Conservation (phyloP, 257 asterid genomes). For the Euphrasia confusa region DNA sequence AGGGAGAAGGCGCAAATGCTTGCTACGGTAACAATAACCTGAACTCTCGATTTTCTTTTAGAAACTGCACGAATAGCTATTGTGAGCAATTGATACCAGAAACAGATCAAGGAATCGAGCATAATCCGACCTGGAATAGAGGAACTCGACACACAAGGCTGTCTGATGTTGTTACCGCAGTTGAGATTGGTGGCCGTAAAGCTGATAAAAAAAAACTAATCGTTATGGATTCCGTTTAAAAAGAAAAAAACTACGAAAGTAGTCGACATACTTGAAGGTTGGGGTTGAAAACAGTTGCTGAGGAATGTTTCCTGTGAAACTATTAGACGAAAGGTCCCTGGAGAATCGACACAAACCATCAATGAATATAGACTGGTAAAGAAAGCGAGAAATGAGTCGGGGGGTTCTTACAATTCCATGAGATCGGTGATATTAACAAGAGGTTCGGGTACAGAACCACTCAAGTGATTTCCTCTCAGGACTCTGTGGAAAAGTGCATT, state of each 20-base stretch:
- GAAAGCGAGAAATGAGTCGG: not conserved
- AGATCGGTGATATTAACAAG: constrained; percentile 46
- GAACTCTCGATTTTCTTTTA: not conserved
- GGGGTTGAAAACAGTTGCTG: constrained; percentile 47
- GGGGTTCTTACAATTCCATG: constrained; percentile 50
- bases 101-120: not conserved
- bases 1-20: not conserved
- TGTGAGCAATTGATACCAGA: not conserved
- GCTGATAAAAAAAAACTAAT: constrained; percentile 32
- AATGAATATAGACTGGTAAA: not conserved
- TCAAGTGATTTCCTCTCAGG: constrained; percentile 52
- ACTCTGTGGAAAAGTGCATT: constrained; percentile 37
- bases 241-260: not conserved
- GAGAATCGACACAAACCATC: not conserved
- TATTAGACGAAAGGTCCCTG: constrained; percentile 83
- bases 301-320: constrained; percentile 71
- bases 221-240: too few relatives aligned
- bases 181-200: constrained; percentile 65
- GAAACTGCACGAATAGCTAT: not conserved
- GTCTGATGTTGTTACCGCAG: constrained; percentile 55
- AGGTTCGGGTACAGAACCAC: constrained; percentile 59
- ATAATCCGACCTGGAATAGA: constrained; percentile 18
- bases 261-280: constrained; percentile 53
- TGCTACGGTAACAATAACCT: not conserved
- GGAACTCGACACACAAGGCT: constrained; percentile 69